Base-by-base conservation (phyloP, 306 rosid species). In the Vigna nakashimae region DNA sequence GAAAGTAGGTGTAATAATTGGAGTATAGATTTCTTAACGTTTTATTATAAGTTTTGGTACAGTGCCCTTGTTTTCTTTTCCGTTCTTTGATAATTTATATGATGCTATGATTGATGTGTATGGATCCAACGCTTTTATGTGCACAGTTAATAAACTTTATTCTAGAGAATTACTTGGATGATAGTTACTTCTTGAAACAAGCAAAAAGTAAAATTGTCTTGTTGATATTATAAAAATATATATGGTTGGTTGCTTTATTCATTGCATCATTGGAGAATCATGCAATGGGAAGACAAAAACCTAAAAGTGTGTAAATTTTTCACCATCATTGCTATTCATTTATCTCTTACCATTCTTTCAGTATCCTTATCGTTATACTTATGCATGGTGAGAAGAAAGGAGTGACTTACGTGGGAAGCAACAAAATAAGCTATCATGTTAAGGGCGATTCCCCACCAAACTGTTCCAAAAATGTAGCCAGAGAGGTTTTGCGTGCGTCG, bases 371-470 rank as follows among this genome's bases (percentile, higher is more conserved):
- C 5, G 34, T 30, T 34, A 1, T 34, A 34, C 1, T 5, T 34
- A 40, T 40, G 45, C 45, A 40, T 40, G 45, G 18, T 5, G 18
- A 16, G 6, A 51, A 24, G 75, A 77, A 69, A 69, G 7, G 66
- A 0, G 45, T 0, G 51, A 80, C 93, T 90, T 90, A 93, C 98
- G 82, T 93, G 98, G n/a, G 98, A 87, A 17, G 98, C 98, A 28
- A 93, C 98, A 46, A 93, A 93, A 57, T 93, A 93, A 0, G 91
- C 98, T 57, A 93, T 93, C 91, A 93, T 79, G 84, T 93, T 93
- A 74, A 93, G 97, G 18, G 98, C 98, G n/a, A 93, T 93, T 42
- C 98, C 98, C 98, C 98, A 93, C 98, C 98, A 93, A 70, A 91
- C 93, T 1, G 98, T 93, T 57, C 98, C 96, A 34, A 93, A 93